A percentile compares a stretch with the other conserved stretches of the same genome.
Evolutionary conservation across 1,284 basidiomycete genomes (phyloP).

Genomic region (Austroboletus olivaceoglutinosus): DNA sequence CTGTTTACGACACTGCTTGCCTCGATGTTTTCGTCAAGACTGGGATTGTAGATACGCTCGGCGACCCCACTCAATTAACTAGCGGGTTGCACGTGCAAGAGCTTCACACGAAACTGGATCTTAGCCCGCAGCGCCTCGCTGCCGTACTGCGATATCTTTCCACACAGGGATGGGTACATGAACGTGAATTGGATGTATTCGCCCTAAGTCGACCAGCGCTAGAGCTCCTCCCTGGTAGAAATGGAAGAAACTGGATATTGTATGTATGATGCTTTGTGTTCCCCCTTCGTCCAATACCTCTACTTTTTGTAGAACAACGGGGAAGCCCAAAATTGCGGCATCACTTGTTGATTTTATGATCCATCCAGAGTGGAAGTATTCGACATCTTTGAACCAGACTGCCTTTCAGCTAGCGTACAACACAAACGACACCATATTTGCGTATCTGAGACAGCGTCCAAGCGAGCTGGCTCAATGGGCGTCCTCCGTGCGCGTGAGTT

Average conservation of each 20-base stretch:
- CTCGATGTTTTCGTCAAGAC: conserved; percentile 25
- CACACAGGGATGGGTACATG: conserved; percentile 24
- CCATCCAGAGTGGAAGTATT: conserved; percentile 26
- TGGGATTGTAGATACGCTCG: conserved; percentile 22
- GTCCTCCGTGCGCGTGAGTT: conserved; percentile 8
- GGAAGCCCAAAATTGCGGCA: conserved; percentile 20
- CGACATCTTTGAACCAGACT: conserved; percentile 17
- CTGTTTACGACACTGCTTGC: conserved; percentile 26
- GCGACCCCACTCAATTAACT: conserved; percentile 3
- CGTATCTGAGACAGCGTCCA: conserved; percentile 5
- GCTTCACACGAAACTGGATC: conserved; percentile 19
- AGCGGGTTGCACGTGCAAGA: conserved; percentile 14
- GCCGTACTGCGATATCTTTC: conserved; percentile 23
- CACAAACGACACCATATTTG: conserved; percentile 21
- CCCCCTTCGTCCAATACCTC: too few species aligned
- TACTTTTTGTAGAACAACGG: conserved; percentile 17
- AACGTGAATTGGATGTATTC: conserved; percentile 17
- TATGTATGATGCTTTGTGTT: background rate
- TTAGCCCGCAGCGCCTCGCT: conserved; percentile 18
- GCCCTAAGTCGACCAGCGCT: conserved; percentile 24
- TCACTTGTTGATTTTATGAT: conserved; percentile 20
- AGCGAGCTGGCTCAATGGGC: conserved; percentile 5
- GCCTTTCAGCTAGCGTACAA: conserved; percentile 25
- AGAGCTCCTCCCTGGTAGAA: conserved; percentile 18
- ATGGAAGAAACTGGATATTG: conserved; percentile 25